Evolutionary conservation across 257 asterid genomes (phyloP).

Genomic region (Rubia yunnanensis): DNA sequence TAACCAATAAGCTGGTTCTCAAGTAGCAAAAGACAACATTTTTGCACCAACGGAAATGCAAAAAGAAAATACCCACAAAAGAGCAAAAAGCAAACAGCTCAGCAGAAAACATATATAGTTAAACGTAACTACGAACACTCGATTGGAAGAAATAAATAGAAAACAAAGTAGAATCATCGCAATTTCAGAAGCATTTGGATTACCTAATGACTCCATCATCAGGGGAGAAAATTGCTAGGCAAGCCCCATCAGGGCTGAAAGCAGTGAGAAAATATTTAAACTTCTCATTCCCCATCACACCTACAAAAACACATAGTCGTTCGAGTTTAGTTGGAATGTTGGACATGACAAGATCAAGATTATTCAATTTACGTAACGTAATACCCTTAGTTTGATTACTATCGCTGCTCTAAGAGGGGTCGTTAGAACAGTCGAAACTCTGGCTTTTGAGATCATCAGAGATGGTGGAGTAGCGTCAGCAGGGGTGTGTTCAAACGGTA

Average conservation of each 20-base stretch:
- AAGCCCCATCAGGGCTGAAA: constrained; percentile 20
- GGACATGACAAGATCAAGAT: too few species aligned
- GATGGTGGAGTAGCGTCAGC: too few species aligned
- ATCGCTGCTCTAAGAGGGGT: too few species aligned
- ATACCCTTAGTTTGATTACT: too few species aligned
- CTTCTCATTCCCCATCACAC: constrained; percentile 20
- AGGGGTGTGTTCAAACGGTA: too few species aligned
- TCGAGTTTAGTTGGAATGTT: too few species aligned
- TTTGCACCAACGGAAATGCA: background rate
- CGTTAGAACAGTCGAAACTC: too few species aligned
- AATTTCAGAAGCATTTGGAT: background rate
- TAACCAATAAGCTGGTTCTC: background rate
- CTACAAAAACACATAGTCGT: background rate
- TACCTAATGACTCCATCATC: constrained; percentile 23
- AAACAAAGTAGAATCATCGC: background rate
- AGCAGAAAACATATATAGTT: background rate
- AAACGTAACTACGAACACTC: background rate
- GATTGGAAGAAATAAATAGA: background rate
- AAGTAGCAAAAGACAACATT: background rate
- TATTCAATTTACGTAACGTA: too few species aligned
- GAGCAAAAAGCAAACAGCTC: background rate
- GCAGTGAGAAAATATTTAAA: constrained; percentile 17
- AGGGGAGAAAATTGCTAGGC: constrained; percentile 19
- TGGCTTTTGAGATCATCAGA: too few species aligned
- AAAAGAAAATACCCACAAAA: background rate